Base-by-base conservation (phyloP, 2,329 filamentous ascomycete genomes). In the Chrysoporthe cubensis region DNA sequence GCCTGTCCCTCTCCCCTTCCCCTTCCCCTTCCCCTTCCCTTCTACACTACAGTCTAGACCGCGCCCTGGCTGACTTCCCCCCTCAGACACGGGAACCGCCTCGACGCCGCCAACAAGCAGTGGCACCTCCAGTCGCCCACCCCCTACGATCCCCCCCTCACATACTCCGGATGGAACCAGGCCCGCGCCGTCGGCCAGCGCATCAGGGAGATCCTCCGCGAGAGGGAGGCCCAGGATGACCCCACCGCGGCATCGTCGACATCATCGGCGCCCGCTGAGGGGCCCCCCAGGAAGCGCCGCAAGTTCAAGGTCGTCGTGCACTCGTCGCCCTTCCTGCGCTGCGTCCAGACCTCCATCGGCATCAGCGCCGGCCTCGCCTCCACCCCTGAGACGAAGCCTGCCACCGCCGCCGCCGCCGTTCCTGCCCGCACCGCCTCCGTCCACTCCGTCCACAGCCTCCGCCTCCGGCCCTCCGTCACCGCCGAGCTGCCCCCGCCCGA, bases 41-140 rank as follows among this genome's bases (percentile, higher is more conserved):
- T 13, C 40, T 18, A 1, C 3, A 11, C 26, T 26, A n/a, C n/a
- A 32, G 26, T 26, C 26, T 8, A 2, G 26, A 26, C 54, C 54
- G 3, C 9, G 26, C 13, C 54, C 32, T 13, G 37, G 4, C 43
- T 46, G 43, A 54, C 8, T 4, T 34, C 11, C 37, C 26, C 6
- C 59, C n/a, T n/a, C 40, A 90, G 96, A 80, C 96, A 99, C 79
- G 96, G 96, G 75, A 92, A 94, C 74, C 91, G 96, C 73, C 90
- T 99, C 67, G 96, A 99, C 78, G 93, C 93, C 66, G 94, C 94
- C 70, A 94, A 99, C 84, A 94, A 94, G 77, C 89, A 93, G 78
- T 99, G 96, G 96, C 93, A 97, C 78, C 86, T 97, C 65, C 91
- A 92, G 42, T 97, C 96, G 6, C 92, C 94, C 1, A 94, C 93